Conservation (phyloP, 169 alveolate genomes). For the Eimeria brunetti region DNA sequence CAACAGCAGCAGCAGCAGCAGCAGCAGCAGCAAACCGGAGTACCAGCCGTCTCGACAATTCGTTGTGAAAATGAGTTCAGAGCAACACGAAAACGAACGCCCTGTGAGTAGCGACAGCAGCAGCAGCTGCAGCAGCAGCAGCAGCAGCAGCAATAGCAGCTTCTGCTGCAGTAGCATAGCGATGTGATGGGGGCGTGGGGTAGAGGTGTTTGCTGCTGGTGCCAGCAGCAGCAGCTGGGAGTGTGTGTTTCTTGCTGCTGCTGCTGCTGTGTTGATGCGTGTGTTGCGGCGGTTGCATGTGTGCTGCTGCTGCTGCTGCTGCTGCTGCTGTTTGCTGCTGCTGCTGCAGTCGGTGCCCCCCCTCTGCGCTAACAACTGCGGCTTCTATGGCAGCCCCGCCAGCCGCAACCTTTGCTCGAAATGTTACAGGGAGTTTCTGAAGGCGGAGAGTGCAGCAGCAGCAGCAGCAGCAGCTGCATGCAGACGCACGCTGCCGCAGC, state of each 20-base stretch:
- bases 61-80: conserved; percentile 31
- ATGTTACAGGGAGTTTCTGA: conserved; percentile 91
- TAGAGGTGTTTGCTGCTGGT: not conserved
- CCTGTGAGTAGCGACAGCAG: conserved; percentile 45
- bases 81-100: conserved; percentile 62
- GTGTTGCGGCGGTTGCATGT: not conserved
- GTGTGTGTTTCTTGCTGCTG: too few species aligned
- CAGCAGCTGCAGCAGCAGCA: conserved; percentile 19
- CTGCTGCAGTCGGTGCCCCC: conserved; percentile 86
- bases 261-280: not conserved
- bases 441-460: conserved; percentile 81
- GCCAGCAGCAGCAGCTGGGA: not conserved
- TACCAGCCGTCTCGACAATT: not conserved
- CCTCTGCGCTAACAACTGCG: conserved; percentile 93
- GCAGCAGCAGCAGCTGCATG: conserved; percentile 53
- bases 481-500: conserved; percentile 66
- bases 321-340: conserved; percentile 38
- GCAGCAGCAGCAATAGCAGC: conserved; percentile 9
- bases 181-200: not conserved
- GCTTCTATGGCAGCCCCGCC: conserved; percentile 95
- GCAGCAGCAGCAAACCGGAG: not conserved
- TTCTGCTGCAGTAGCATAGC: not conserved
- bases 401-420: conserved; percentile 93
- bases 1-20: too few species aligned
- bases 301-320: conserved; percentile 1